Evolutionary conservation across 495 filamentous ascomycete species (phyloP).

Genomic region (Lasiosphaeris hirsuta): DNA sequence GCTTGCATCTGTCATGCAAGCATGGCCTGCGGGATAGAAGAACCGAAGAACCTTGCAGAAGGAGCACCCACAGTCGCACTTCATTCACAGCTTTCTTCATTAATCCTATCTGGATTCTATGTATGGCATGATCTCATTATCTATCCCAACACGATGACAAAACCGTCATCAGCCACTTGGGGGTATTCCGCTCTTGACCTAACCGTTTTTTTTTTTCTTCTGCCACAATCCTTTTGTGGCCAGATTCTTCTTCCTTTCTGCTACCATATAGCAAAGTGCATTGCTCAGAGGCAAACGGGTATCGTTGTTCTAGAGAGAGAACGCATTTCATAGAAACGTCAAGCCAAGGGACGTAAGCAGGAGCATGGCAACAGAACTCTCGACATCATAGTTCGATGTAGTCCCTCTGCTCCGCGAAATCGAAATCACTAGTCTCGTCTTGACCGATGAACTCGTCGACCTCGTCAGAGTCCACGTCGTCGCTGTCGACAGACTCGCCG

Average conservation of each 20-base stretch:
- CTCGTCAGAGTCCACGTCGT: conserved; percentile 87
- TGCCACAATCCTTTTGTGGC: background rate
- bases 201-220: conserved; percentile 1
- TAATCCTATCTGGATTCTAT: conserved; percentile 5
- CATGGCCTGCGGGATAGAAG: too few species aligned
- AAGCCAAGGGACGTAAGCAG: background rate
- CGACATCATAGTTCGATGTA: conserved; percentile 43
- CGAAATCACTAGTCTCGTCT: conserved; percentile 36
- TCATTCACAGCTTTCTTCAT: background rate
- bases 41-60: too few species aligned
- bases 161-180: background rate
- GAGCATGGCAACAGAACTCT: background rate
- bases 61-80: too few species aligned
- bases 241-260: conserved; percentile 5
- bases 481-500: conserved; percentile 70
- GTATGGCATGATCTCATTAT: background rate
- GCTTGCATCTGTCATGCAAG: too few species aligned
- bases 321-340: conserved; percentile 7
- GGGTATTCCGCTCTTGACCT: background rate
- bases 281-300: conserved; percentile 13
- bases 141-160: background rate
- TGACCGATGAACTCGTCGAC: conserved; percentile 66
- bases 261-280: background rate
- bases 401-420: conserved; percentile 44
- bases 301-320: conserved; percentile 13